Base-by-base conservation (phyloP, 495 filamentous ascomycete genomes). In the Neurospora cerealis region DNA sequence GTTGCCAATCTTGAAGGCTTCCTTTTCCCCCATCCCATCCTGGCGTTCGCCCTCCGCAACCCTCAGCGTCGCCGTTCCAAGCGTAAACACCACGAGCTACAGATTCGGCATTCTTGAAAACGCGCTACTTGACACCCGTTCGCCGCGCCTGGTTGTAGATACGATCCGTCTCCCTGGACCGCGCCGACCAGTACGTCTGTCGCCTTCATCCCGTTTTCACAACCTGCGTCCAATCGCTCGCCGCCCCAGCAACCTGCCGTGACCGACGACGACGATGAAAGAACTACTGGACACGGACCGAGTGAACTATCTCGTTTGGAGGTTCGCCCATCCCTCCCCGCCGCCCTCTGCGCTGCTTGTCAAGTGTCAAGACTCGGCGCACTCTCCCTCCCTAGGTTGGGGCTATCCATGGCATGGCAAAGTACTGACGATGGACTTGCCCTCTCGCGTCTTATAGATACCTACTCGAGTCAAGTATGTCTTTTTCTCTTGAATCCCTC, bases 271-370 rank as follows among this genome's bases (percentile, higher is more conserved):
- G 78, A 84, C 78, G 72, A 87, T 88, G 86, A 89, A 89, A 81
- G 87, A 89, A 79, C 78, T 83, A 74, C 88, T 99, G 79, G 92
- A 93, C 83, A 95, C 94, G 75, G 90, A 98, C 86, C 92, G 95
- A 85, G 89, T 98, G 86, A 99, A 98, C 88, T 98, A 95, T 87
- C 87, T 99, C 85, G 93, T 99, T 86, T 97, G 94, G 93, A 94
- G 94, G 93, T 98, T 88, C 83, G 93, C 88, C 44, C 37, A 38
- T 34, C 48, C 36, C 71, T 48, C 70, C 70, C 76, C 75, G 73
- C 74, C 73, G 75, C 54, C 54, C 54, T 66, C 32, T 34, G 28
- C 54, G 54, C 54, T 66, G 80, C 84, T 74, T 42, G 60, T 70
- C 73, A 73, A 76, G 75, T 75, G 74, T 74, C 74, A 79, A 75